Conservation (phyloP, 2,329 filamentous ascomycete genomes). For the Fonsecaea monophora region DNA sequence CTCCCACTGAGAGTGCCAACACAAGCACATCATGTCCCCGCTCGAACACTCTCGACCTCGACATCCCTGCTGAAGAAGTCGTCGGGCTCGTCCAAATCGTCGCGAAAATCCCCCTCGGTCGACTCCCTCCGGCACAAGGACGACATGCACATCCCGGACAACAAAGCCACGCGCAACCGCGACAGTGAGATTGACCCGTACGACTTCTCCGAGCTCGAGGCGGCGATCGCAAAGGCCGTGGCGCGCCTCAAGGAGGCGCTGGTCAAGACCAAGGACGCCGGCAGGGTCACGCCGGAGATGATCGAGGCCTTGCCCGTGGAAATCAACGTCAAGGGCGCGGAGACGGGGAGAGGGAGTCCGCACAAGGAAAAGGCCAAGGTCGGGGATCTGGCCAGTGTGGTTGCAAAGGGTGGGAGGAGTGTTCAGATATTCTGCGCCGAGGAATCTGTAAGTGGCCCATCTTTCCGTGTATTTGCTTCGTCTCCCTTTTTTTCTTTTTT, state of each 20-base stretch:
- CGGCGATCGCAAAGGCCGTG: constrained; percentile 61
- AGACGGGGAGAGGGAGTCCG: constrained; percentile 44
- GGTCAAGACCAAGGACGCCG: constrained; percentile 66
- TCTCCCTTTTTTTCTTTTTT: background rate
- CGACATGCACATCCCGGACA: constrained; percentile 56
- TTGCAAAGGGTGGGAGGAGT: constrained; percentile 67
- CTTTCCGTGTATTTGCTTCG: constrained; percentile 1
- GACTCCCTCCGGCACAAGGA: constrained; percentile 42
- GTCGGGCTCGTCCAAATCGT: constrained; percentile 55
- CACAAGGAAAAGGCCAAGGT: constrained; percentile 56
- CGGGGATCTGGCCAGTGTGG: constrained; percentile 70
- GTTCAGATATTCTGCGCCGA: constrained; percentile 70
- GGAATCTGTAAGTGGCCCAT: constrained; percentile 60
- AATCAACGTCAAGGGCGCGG: constrained; percentile 62
- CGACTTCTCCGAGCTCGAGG: constrained; percentile 65
- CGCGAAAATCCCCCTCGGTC: constrained; percentile 38
- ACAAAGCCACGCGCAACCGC: constrained; percentile 49
- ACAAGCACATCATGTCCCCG: background rate
- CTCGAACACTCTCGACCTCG: constrained; percentile 52
- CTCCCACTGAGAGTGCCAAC: background rate
- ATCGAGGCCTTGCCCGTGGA: constrained; percentile 68
- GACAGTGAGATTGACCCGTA: constrained; percentile 59
- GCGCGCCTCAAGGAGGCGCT: constrained; percentile 67
- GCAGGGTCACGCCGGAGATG: constrained; percentile 66
- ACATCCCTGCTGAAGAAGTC: constrained; percentile 58